Evolutionary conservation across 1,139 yeast genomes (phyloP), one percentile per base, ranked within the genome.

Genomic region (Suhomyces ambrosiae): DNA sequence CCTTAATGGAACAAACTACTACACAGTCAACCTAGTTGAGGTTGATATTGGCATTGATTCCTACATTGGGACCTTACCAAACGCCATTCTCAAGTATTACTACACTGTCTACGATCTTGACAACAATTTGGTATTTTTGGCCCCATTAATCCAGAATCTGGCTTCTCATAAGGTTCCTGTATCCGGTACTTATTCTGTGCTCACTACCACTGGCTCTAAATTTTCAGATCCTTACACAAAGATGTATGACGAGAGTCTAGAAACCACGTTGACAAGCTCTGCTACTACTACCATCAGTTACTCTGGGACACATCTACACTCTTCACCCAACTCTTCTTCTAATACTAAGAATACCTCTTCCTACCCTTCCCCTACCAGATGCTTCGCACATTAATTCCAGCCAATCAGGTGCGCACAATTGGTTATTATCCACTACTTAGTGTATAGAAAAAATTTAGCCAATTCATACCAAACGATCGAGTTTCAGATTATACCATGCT

Each of bases 81-180:
- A 53, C 27, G 45, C 42, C 7, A 33, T 58, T 3, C 43, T 49
- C 32, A 47, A 50, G 27, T 46, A 53, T 33, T 42, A 42, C 32
- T 56, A 53, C 40, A 41, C 53, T 4, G 54, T 53, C 5, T 50
- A 47, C 36, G 61, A 58, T 32, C 46, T 54, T 23, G 59, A 52
- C 9, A 40, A 44, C 29, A 42, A 48, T 37, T 37, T 42, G 7
- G 38, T 56, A 4, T 45, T 47, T 18, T 41, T 58, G 38, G 61
- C 57, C 3, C 41, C 40, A 3, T 16, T 16, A 18, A 13, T n/a
- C 9, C 25, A 7, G 5, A 11, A 9, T 3, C 12, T 17, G 7
- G n/a, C 17, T 9, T 7, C n/a, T 5, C 10, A 3, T 12, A 22
- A 29, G 5, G 19, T 33, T 25, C 21, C 33, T 16, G 37, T 36